phyloP scores from a whole-genome alignment of 2,329 filamentous ascomycete species.

The Alternaria burnsii region DNA sequence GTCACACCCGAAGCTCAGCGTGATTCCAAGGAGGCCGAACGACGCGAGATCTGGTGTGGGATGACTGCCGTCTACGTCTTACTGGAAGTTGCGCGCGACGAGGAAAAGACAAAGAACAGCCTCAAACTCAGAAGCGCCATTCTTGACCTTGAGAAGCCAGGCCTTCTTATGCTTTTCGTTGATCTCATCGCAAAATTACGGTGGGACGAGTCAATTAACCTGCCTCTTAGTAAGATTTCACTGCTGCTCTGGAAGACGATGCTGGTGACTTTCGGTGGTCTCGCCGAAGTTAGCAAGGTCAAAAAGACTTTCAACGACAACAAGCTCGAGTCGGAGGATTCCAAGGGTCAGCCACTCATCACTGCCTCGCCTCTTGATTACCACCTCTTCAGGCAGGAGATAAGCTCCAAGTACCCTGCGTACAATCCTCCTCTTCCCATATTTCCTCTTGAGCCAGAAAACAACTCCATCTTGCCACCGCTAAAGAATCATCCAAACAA shows the following conservation, averaged over 20 bases:
- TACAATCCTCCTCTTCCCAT: constrained; percentile 88
- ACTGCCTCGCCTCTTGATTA: constrained; percentile 96
- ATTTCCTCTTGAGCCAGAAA: constrained; percentile 87
- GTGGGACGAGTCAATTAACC: constrained; percentile 67
- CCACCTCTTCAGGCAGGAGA: constrained; percentile 94
- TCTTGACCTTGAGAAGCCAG: constrained; percentile 59
- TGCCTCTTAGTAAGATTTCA: constrained; percentile 67
- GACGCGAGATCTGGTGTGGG: constrained; percentile 59
- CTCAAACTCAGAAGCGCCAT: constrained; percentile 59
- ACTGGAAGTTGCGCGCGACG: constrained; percentile 55
- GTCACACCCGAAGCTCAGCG: constrained; percentile 33
- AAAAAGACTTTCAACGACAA: constrained; percentile 75
- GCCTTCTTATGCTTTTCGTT: constrained; percentile 75
- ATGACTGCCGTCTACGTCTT: constrained; percentile 60
- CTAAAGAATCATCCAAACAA: constrained; percentile 75
- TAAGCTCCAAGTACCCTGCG: constrained; percentile 96
- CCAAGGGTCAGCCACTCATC: constrained; percentile 77
- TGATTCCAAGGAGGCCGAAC: constrained; percentile 50
- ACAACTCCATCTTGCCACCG: constrained; percentile 88
- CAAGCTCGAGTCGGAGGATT: constrained; percentile 61
- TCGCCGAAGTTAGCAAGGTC: constrained; percentile 73
- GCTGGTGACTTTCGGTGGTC: constrained; percentile 84
- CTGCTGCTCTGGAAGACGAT: constrained; percentile 92
- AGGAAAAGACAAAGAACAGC: constrained; percentile 53
- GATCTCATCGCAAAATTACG: constrained; percentile 63